Percentiles rank a stretch among this genome's conserved stretches.
These are phyloP conservation scores for Coleophoma eucalyptorum DNA, from an alignment of 2,329 filamentous ascomycete genomes.

Conservation along the genomic window DNA sequence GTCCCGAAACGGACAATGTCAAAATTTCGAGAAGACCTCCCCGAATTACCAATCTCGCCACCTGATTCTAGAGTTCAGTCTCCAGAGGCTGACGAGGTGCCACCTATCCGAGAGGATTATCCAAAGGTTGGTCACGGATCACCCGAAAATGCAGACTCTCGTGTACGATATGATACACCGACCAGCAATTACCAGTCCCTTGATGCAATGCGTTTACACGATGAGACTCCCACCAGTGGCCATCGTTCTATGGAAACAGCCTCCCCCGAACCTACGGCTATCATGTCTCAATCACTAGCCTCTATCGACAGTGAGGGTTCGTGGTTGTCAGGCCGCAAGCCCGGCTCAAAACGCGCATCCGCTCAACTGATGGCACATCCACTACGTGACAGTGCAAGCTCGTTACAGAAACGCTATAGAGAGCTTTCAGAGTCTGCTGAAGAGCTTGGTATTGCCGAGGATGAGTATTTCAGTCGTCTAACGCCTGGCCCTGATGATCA, in stretches of 20 bases:
- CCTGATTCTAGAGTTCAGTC: constrained; percentile 79
- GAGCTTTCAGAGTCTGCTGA: constrained; percentile 60
- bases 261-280: constrained; percentile 48
- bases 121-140: constrained; percentile 20
- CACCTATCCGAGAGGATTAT: constrained; percentile 27
- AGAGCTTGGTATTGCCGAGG: constrained; percentile 61
- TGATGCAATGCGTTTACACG: constrained; percentile 31
- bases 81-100: constrained; percentile 55
- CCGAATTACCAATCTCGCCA: constrained; percentile 81
- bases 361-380: constrained; percentile 37
- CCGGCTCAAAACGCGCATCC: constrained; percentile 43
- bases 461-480: constrained; percentile 67
- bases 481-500: constrained; percentile 32
- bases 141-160: constrained; percentile 22
- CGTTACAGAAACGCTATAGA: constrained; percentile 38
- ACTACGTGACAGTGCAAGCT: constrained; percentile 35
- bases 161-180: constrained; percentile 43
- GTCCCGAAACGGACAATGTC: constrained; percentile 79
- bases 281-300: constrained; percentile 77
- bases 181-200: constrained; percentile 39
- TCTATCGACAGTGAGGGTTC: constrained; percentile 95
- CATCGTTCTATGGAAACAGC: constrained; percentile 33
- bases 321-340: constrained; percentile 78
- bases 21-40: constrained; percentile 88
- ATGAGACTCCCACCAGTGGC: constrained; percentile 41